Conservation (phyloP, 164 flowering plant genomes). For the Umbellularia californica region DNA sequence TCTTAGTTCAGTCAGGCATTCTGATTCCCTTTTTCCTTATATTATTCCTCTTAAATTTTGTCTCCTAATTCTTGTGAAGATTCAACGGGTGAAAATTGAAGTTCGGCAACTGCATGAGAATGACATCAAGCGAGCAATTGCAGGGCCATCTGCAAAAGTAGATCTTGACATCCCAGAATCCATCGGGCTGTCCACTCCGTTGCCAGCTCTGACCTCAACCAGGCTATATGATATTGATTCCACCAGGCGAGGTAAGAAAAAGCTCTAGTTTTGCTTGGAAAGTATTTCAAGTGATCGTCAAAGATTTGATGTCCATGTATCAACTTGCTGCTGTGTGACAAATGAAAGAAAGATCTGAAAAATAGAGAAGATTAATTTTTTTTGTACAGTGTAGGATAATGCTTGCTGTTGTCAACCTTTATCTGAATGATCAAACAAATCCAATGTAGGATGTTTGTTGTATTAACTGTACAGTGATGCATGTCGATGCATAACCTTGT, state of each 20-base stretch:
- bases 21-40: not conserved
- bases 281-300: not conserved
- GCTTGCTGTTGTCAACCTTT: not conserved
- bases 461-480: not conserved
- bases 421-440: too few species aligned
- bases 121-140: conserved; percentile 53
- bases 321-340: not conserved
- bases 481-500: not conserved
- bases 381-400: not conserved
- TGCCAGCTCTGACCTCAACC: conserved; percentile 42
- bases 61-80: conserved; percentile 33
- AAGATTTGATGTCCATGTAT: not conserved
- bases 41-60: not conserved
- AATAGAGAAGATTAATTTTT: not conserved
- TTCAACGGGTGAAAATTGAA: conserved; percentile 51
- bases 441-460: not conserved
- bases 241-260: conserved; percentile 66
- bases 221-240: conserved; percentile 60
- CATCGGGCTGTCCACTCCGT: conserved; percentile 49
- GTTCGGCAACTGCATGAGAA: conserved; percentile 44
- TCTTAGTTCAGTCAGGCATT: not conserved
- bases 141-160: conserved; percentile 47
- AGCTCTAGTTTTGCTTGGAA: conserved; percentile 11
- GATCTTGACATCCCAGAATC: conserved; percentile 94
- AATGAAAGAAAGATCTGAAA: too few species aligned